Base-by-base conservation (phyloP, 2,329 filamentous ascomycete species). In the Capronia coronata region DNA sequence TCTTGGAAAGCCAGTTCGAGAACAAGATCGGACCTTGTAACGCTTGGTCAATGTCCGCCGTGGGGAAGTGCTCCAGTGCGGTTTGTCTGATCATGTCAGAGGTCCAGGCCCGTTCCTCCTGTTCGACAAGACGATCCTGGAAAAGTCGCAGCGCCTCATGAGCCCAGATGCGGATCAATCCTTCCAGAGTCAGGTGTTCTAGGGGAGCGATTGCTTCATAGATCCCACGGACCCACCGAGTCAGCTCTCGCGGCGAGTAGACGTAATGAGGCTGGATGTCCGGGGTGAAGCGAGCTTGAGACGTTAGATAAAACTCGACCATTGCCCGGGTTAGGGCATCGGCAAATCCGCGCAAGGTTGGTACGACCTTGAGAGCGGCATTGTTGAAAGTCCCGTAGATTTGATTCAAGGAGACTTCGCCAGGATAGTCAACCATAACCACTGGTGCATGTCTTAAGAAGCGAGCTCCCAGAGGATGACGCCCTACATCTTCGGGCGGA, bases 341-440 rank as follows among this genome's bases (percentile, higher is more conserved):
- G 0, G 93, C 83, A 66, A 97, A 97, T 39, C 94, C 94, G 60
- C 93, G 86, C n/a, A 99, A 75, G 11, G 89, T 83, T 1, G 93
- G 91, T 43, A 98, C 84, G 55, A 98, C 93, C 76, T 99, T 99
- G 64, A 99, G 83, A 37, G 98, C 82, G 8, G 94, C 93, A 48
- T 80, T 86, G 66, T 94, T 98, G 78, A 98, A 98, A 0, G 94
- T 97, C 60, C 94, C 93, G 65, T 99, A 99, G 59, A 99, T 99
- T 67, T 99, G 93, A 59, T 84, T 84, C 30, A 99, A 79, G 2
- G 94, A 98, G 37, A 89, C 76, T 71, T 98, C 89, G 62, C 94
- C 93, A 53, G 93, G 93, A 64, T 99, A 99, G 65, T 98, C 93
- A 35, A 99, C 94, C 94, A 99, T 98, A 69, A 99, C 86, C 47